These are phyloP conservation scores for Annulohypoxylon truncatum DNA, from an alignment of 2,329 filamentous ascomycete species.

Conservation along the genomic window DNA sequence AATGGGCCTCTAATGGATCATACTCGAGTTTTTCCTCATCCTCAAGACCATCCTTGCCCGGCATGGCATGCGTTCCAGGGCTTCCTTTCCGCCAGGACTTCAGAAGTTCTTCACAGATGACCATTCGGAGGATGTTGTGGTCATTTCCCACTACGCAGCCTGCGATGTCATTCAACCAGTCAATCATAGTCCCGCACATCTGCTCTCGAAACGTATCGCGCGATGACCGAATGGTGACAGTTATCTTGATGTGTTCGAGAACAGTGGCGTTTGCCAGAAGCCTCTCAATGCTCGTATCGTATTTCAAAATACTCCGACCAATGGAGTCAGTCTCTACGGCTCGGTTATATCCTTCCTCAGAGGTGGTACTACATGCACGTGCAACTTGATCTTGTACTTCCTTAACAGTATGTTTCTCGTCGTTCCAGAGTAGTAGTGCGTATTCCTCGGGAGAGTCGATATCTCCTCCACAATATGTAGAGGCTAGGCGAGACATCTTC, in stretches of 20 bases:
- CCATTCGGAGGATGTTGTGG: slow-evolving; percentile 79
- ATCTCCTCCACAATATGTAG: slow-evolving; percentile 78
- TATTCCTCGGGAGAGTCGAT: slow-evolving; percentile 78
- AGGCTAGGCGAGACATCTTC: slow-evolving; percentile 77
- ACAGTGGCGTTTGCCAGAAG: slow-evolving; percentile 84
- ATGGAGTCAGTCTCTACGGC: slow-evolving; percentile 91
- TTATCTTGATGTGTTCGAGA: slow-evolving; percentile 95
- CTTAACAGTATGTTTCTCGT: slow-evolving; percentile 95
- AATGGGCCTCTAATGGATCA: slow-evolving; percentile 49
- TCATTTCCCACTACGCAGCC: slow-evolving; percentile 88
- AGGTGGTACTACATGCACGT: slow-evolving; percentile 82
- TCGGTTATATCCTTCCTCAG: slow-evolving; percentile 75
- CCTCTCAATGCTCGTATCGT: slow-evolving; percentile 75
- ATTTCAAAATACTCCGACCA: slow-evolving; percentile 86
- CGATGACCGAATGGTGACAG: slow-evolving; percentile 91
- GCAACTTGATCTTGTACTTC: slow-evolving; percentile 93
- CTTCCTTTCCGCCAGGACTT: slow-evolving; percentile 90
- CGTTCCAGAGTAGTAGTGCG: slow-evolving; percentile 92
- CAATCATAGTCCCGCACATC: slow-evolving; percentile 98
- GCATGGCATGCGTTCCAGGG: slow-evolving; percentile 79
- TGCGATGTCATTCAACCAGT: slow-evolving; percentile 94
- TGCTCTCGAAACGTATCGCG: slow-evolving; percentile 97
- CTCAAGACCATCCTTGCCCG: slow-evolving; percentile 82
- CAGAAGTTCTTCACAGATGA: slow-evolving; percentile 91
- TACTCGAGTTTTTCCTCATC: slow-evolving; percentile 77